phyloP scores from a whole-genome alignment of 768 basidiomycete genomes.

The Hericium coralloides region DNA sequence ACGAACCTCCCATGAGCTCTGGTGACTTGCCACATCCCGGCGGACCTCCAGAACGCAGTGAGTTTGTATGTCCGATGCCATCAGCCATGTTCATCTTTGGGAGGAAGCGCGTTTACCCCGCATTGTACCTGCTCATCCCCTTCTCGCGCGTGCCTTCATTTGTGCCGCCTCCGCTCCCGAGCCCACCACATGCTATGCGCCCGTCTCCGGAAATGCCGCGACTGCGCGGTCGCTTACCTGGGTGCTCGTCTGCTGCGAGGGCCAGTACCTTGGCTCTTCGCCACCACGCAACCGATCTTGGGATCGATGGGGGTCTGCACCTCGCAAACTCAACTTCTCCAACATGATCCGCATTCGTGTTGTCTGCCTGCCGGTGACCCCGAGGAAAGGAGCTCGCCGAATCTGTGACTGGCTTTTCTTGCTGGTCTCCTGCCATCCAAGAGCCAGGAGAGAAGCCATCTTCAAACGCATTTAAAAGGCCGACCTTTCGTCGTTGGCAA shows the following conservation, averaged over 20 bases:
- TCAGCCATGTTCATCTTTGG: conserved; percentile 2
- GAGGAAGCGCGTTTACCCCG: conserved; percentile 7
- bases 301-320: neutral
- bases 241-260: neutral
- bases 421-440: too few relatives aligned
- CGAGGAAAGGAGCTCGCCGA: neutral
- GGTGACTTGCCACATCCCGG: neutral
- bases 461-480: too few relatives aligned
- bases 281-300: neutral
- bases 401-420: neutral
- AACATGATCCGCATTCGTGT: neutral
- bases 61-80: neutral
- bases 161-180: neutral
- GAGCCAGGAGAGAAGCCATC: too few relatives aligned
- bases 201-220: neutral
- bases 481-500: too few relatives aligned
- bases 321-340: neutral
- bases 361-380: neutral
- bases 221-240: neutral
- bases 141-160: neutral
- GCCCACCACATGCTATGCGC: neutral
- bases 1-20: neutral
- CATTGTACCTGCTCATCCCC: conserved; percentile 1
- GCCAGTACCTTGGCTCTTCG: neutral
- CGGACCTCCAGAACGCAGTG: neutral